Evolutionary conservation across 2,329 filamentous ascomycete genomes (phyloP), one percentile per base, ranked within the genome.

Genomic region (Fusarium heterosporum): DNA sequence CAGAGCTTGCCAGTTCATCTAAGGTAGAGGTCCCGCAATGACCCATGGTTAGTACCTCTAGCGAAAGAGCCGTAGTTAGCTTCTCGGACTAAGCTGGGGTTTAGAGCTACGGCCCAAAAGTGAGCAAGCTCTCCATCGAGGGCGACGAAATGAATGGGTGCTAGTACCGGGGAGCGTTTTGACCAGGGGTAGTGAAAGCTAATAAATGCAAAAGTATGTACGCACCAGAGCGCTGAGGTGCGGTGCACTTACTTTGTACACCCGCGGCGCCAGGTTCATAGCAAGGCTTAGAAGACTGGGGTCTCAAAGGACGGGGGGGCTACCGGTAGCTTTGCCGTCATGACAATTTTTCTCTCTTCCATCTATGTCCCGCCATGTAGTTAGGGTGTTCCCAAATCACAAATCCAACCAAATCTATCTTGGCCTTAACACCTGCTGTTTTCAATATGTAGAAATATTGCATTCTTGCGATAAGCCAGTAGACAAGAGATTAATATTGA

Each of bases 241-340:
- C 58, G 52, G 32, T 68, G 55, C 58, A 64, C 67, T 55, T 71
- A 66, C 55, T 62, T 39, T 56, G 53, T 48, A 61, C 55, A 56
- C 61, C 57, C 61, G 42, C 40, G 54, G 61, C 64, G 60, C 63
- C 67, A 69, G 62, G 62, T 57, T 55, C 53, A 42, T 55, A 72
- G 48, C 71, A 73, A 67, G 69, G 69, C 69, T 73, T 70, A 65
- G 67, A 65, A 51, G 50, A 68, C 70, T 55, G 68, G 64, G 66
- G 57, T 51, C 62, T 62, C 68, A 61, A 55, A 69, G 55, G 59
- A 72, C 69, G 71, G 67, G 67, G 67, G 67, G 72, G 67, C 64
- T 68, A 64, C 69, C 66, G 55, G 69, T 73, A 72, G 67, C 60
- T 72, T 64, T 55, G 55, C 65, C 65, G 62, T 63, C 61, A 55